These are phyloP conservation scores for Herpotrichia juniperi DNA, from an alignment of 2,329 filamentous ascomycete species.

Conservation along the genomic window DNA sequence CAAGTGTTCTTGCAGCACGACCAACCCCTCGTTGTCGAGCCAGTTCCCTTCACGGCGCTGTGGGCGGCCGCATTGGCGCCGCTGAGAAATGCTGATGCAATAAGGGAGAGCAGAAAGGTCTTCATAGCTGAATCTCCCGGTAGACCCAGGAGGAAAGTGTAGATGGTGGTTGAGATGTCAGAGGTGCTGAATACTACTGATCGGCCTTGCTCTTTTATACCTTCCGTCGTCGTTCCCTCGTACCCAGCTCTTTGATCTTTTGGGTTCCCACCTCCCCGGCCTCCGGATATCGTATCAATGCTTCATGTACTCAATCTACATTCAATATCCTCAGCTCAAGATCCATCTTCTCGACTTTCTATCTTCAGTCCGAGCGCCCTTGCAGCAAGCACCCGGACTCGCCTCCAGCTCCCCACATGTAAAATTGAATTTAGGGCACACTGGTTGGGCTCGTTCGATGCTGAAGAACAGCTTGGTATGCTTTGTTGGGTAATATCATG, in stretches of 20 bases:
- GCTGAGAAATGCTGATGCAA: neutral
- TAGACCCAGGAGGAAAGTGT: neutral
- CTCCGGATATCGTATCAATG: neutral
- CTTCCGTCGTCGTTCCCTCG: neutral
- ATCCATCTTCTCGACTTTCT: neutral
- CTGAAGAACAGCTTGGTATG: neutral
- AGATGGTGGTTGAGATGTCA: neutral
- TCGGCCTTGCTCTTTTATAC: neutral
- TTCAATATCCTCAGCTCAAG: neutral
- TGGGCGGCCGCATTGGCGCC: neutral
- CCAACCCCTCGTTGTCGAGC: constrained; percentile 26
- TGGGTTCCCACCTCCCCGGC: neutral
- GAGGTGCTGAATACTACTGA: neutral
- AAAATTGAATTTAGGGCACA: neutral
- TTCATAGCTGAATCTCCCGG: neutral
- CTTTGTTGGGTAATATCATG: neutral
- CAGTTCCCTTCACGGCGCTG: constrained; percentile 22
- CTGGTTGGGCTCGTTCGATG: neutral
- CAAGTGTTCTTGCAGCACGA: constrained; percentile 54
- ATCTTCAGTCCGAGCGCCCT: neutral
- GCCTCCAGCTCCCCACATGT: neutral
- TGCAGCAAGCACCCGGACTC: neutral
- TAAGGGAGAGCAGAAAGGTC: neutral
- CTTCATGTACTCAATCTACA: neutral
- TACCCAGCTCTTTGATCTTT: neutral